Conservation (phyloP, 129 eudicot species). For the Pseudognaphalium luteoalbum region DNA sequence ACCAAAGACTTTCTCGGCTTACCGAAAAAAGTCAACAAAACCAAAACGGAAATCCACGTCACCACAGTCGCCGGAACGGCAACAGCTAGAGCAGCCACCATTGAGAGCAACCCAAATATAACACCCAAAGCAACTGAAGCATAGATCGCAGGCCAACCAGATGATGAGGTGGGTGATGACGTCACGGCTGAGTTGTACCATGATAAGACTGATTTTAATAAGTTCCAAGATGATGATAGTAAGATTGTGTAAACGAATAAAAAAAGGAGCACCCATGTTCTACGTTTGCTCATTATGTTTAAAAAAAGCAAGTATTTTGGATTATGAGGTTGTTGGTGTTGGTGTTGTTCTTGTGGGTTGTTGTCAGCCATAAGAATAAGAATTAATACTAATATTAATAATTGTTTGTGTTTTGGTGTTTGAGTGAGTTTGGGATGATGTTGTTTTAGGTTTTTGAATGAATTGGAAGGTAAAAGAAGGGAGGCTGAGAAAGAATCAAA, state of each 20-base stretch:
- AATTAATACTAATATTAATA: too few species aligned
- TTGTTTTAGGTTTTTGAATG: neutral
- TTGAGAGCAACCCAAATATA: conserved; percentile 68
- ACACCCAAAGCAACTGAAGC: conserved; percentile 63
- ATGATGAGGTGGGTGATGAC: conserved; percentile 17
- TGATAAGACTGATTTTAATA: conserved; percentile 55
- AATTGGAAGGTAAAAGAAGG: neutral
- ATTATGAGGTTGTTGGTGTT: neutral
- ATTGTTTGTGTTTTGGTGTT: neutral
- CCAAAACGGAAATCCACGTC: conserved; percentile 84
- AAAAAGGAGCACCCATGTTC: conserved; percentile 71
- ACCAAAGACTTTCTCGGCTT: conserved; percentile 66
- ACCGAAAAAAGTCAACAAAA: conserved; percentile 70
- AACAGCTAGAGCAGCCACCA: conserved; percentile 82
- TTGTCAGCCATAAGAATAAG: conserved; percentile 5
- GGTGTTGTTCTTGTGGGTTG: neutral
- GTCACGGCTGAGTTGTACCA: conserved; percentile 59
- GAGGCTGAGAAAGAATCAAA: neutral
- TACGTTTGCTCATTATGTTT: conserved; percentile 56
- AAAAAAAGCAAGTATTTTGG: conserved; percentile 31
- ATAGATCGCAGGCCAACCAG: conserved; percentile 65
- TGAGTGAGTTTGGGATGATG: neutral
- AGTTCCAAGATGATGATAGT: conserved; percentile 60
- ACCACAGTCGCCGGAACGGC: conserved; percentile 82
- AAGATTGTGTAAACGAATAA: conserved; percentile 59